Base-by-base conservation (phyloP, 2,329 filamentous ascomycete species). In the Aspergillus japonicus region DNA sequence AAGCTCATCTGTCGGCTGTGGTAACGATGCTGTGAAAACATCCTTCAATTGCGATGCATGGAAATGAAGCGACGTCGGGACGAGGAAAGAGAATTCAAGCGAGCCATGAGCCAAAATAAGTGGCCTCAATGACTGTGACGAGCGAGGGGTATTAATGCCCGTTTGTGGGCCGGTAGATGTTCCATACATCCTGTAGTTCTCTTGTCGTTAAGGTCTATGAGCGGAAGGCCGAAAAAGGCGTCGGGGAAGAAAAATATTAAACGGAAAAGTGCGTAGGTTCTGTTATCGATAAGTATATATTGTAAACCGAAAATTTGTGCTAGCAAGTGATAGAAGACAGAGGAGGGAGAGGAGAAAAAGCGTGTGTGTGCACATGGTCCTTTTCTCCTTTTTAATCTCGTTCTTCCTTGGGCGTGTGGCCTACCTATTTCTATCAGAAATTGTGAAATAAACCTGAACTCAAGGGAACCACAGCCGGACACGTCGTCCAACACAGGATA, bases 11-110 rank as follows among this genome's bases (percentile, higher is more conserved):
- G 96, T 99, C 59, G 95, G 91, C 71, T 88, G 84, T 56, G 96
- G 96, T 68, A 99, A 85, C 65, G 88, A 92, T 51, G 90, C 85
- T 66, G 87, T 85, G 80, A 99, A 99, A 67, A 88, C 86, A 70
- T 97, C 93, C 83, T 94, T 96, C 74, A 98, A 84, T 81, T 96
- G 91, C 62, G 92, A 90, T 70, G 95, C 95, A 78, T 95, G 93
- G 83, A 96, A 99, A 80, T 99, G 95, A 65, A 97, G 87, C 72
- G 88, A 91, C 69, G 95, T 98, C 60, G 95, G 94, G 74, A 99
- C 90, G 73, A 97, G 88, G 77, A 99, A 95, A 56, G 92, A 94
- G 73, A 96, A 92, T 78, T 99, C 95, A 80, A 99, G 92, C 57
- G 91, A 92, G 76, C 96, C 95, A 79, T 99, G 95, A 67, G 88